Evolutionary conservation across 176 grass and related monocot species (phyloP).

Genomic region (Urochloa ruziziensis): DNA sequence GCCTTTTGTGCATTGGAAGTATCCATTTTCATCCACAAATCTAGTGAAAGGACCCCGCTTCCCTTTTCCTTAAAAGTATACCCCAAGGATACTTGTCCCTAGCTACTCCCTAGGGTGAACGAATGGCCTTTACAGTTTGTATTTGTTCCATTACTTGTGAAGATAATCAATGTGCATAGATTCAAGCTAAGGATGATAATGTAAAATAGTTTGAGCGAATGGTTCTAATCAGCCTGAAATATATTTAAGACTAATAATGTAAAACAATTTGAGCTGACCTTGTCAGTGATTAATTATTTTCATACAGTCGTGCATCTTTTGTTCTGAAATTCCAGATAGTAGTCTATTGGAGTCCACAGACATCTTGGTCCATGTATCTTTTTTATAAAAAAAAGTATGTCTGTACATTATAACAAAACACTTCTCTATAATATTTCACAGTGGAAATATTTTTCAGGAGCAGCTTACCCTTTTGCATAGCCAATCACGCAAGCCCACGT

Average conservation of each 20-base stretch:
- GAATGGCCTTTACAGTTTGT: slow-evolving; percentile 19
- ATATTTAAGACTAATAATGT: not conserved
- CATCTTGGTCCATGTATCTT: not conserved
- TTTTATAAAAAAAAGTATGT: no score
- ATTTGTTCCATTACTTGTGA: not conserved
- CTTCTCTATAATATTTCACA: not conserved
- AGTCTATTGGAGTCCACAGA: not conserved
- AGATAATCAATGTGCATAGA: not conserved
- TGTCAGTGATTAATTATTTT: not conserved
- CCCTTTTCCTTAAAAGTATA: slow-evolving; percentile 30
- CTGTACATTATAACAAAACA: no score
- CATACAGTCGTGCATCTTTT: not conserved
- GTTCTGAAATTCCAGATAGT: not conserved
- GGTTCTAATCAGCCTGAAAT: not conserved
- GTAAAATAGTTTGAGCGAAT: not conserved
- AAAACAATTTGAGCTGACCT: not conserved
- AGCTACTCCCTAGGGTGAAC: not conserved
- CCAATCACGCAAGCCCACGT: slow-evolving; percentile 3
- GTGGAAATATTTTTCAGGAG: not conserved
- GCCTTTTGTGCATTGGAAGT: slow-evolving; percentile 34
- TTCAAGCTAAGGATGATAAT: not conserved
- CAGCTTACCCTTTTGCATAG: not conserved
- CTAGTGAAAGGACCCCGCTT: slow-evolving; percentile 34
- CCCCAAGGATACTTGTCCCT: slow-evolving; percentile 27
- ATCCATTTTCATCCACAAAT: slow-evolving; percentile 43